These are phyloP conservation scores for Leucoagaricus sp. DNA, from an alignment of 1,284 basidiomycete species.

Conservation along the genomic window DNA sequence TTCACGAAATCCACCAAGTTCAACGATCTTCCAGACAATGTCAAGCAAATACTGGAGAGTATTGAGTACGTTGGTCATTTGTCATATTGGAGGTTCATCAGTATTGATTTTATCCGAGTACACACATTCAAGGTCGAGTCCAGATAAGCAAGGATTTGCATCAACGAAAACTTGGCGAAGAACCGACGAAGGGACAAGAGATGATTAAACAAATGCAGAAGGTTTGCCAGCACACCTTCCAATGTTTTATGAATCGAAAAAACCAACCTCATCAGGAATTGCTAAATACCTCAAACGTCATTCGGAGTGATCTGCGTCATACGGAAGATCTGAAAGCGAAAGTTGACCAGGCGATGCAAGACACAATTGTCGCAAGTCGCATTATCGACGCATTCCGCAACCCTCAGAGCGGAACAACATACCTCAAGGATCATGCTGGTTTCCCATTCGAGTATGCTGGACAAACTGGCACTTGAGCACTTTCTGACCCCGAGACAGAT, in stretches of 20 bases:
- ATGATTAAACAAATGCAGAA: conserved; percentile 66
- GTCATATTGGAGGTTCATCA: too few relatives aligned
- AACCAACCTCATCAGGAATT: conserved; percentile 38
- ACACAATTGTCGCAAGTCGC: conserved; percentile 70
- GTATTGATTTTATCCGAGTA: too few relatives aligned
- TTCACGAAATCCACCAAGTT: conserved; percentile 79
- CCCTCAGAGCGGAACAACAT: conserved; percentile 64
- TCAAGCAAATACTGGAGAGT: conserved; percentile 64
- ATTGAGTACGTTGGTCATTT: conserved; percentile 72
- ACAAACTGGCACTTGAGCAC: neutral
- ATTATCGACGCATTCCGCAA: conserved; percentile 77
- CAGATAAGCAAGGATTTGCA: conserved; percentile 80
- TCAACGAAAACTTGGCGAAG: conserved; percentile 72
- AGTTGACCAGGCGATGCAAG: conserved; percentile 75
- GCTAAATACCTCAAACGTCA: conserved; percentile 59
- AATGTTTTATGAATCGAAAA: neutral
- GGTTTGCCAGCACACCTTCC: conserved; percentile 33
- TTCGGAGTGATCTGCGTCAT: conserved; percentile 65
- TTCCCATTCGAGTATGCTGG: conserved; percentile 78
- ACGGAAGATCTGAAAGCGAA: conserved; percentile 70
- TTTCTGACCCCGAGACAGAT: conserved; percentile 43
- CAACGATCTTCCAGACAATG: conserved; percentile 76
- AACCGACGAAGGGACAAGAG: conserved; percentile 71
- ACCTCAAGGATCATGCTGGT: conserved; percentile 72
- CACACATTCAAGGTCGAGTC: conserved; percentile 73